Evolutionary conservation across 257 asterid genomes (phyloP).

Genomic region (Petrea volubilis): DNA sequence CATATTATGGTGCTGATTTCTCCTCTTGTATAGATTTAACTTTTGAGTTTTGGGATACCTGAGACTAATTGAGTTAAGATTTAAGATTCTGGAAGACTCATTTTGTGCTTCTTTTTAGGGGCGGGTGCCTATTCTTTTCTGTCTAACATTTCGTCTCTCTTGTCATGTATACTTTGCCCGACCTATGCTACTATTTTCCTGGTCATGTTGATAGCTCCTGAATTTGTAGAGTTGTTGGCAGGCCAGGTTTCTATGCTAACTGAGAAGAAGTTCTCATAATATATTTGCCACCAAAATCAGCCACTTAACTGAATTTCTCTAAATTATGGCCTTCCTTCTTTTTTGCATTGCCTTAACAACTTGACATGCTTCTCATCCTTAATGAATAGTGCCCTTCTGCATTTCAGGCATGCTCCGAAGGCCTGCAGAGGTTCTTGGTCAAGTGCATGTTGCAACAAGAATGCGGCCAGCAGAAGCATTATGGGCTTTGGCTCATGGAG

Average conservation of each 20-base stretch:
- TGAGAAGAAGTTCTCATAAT: background rate
- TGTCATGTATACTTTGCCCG: constrained; percentile 14
- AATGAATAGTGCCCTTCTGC: constrained; percentile 23
- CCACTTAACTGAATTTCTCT: background rate
- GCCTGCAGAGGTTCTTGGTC: constrained; percentile 99
- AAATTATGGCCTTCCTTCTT: constrained; percentile 8
- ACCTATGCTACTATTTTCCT: constrained; percentile 13
- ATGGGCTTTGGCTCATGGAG: constrained; percentile 98
- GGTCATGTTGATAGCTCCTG: constrained; percentile 19
- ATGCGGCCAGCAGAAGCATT: constrained; percentile 91
- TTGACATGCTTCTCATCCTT: constrained; percentile 23
- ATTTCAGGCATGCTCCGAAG: constrained; percentile 81
- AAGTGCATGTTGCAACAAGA: constrained; percentile 95
- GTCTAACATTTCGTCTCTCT: constrained; percentile 12
- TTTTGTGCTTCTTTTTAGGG: background rate
- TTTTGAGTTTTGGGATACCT: constrained; percentile 10
- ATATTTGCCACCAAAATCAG: constrained; percentile 16
- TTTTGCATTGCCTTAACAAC: constrained; percentile 18
- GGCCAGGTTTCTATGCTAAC: constrained; percentile 1
- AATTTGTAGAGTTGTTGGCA: constrained; percentile 16
- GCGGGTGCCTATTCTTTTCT: background rate
- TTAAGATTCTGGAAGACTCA: constrained; percentile 13
- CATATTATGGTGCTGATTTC: constrained; percentile 18
- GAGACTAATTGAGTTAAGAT: constrained; percentile 10
- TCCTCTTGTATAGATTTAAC: constrained; percentile 10